A percentile compares a stretch with the other conserved stretches of the same genome.
Conservation (phyloP, 2,329 filamentous ascomycete species). For the Trichoderma hamatum region DNA sequence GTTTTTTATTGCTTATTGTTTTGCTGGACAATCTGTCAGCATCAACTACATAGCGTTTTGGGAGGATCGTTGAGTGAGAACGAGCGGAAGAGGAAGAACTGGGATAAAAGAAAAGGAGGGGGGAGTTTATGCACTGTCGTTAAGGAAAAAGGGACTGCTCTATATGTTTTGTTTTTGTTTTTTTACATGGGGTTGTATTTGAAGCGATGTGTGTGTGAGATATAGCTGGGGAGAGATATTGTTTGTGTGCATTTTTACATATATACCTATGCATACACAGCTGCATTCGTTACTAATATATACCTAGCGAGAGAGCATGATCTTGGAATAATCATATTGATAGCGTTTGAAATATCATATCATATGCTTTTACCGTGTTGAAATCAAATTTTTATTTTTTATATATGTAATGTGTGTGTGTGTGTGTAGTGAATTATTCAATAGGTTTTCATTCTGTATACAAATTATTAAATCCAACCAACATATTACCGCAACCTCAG, state of each 20-base stretch:
- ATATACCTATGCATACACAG: background rate
- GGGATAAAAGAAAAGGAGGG: background rate
- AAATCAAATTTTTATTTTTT: background rate
- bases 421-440: background rate
- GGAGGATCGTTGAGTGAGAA: background rate
- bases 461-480: conserved; percentile 1
- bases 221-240: background rate
- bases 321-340: conserved; percentile 2
- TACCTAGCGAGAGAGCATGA: background rate
- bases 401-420: too few relatives aligned
- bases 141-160: background rate
- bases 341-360: background rate
- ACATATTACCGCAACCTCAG: background rate
- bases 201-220: background rate
- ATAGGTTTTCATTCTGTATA: background rate
- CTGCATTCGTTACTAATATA: conserved; percentile 5
- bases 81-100: background rate
- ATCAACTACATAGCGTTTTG: conserved; percentile 10
- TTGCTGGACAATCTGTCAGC: background rate
- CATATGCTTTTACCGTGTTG: background rate
- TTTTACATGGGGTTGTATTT: background rate
- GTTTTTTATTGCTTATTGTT: background rate
- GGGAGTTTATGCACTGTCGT: background rate
- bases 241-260: background rate
- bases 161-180: background rate